A percentile compares a stretch with the other conserved stretches of the same genome.
Evolutionary conservation across 1,139 yeast genomes (phyloP).

Genomic region (Saccharomycopsis phalli): DNA sequence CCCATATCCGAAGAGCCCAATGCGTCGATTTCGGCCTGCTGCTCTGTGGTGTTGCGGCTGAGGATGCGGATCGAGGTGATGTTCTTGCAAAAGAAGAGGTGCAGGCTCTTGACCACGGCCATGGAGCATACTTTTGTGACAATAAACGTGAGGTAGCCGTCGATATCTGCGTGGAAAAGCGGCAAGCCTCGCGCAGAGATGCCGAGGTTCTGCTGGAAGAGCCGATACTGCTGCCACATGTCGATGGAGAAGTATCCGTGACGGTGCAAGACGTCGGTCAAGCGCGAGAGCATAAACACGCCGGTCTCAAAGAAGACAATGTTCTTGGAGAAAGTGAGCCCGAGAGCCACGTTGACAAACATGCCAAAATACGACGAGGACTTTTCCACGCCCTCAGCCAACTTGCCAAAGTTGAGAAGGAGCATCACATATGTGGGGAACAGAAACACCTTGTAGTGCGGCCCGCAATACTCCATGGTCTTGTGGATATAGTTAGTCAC

Average conservation of each 20-base stretch:
- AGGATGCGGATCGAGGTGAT: too few species aligned
- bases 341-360: background rate
- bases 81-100: too few species aligned
- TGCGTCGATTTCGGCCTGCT: too few species aligned
- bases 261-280: background rate
- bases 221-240: too few species aligned
- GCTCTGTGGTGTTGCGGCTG: too few species aligned
- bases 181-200: too few species aligned
- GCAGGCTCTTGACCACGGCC: too few species aligned
- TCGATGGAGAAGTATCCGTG: background rate
- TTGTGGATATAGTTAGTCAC: background rate
- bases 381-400: slow-evolving; percentile 8
- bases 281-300: background rate
- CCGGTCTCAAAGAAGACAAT: slow-evolving; percentile 12
- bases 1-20: too few species aligned
- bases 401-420: background rate
- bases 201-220: too few species aligned
- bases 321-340: slow-evolving; percentile 3
- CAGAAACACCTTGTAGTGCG: slow-evolving; percentile 1
- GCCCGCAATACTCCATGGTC: slow-evolving; percentile 5
- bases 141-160: too few species aligned
- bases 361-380: slow-evolving; percentile 3
- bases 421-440: slow-evolving; percentile 2
- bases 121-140: too few species aligned
- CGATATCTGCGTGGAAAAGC: too few species aligned